A percentile compares a stretch with the other conserved stretches of the same genome.
Conservation (phyloP, 495 filamentous ascomycete species). For the Penicillium cinerascens region DNA sequence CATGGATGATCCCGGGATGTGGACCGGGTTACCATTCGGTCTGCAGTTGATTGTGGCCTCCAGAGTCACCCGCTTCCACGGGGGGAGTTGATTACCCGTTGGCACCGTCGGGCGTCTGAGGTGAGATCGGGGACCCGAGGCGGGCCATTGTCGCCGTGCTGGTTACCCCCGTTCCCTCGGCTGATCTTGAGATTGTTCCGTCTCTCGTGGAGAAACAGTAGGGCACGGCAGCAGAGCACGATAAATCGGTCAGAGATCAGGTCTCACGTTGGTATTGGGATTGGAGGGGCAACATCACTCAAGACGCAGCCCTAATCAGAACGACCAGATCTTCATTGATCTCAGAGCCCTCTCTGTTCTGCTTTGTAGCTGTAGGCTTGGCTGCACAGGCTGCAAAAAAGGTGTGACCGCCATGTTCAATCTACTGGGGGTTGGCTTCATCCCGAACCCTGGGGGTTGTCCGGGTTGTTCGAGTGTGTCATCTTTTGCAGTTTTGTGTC, state of each 20-base stretch:
- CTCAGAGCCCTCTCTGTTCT: not conserved
- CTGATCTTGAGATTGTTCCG: not conserved
- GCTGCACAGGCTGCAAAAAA: not conserved
- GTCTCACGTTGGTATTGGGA: constrained; percentile 7
- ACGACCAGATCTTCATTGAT: constrained; percentile 11
- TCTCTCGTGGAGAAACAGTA: not conserved
- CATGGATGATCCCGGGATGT: constrained; percentile 17
- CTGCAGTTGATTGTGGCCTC: constrained; percentile 10
- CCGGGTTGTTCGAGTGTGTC: not conserved
- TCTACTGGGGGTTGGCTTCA: not conserved
- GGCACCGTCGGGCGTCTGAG: not conserved
- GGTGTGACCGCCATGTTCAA: not conserved
- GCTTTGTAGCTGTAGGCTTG: not conserved
- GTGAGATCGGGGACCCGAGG: not conserved
- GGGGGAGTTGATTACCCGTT: not conserved
- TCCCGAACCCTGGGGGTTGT: not conserved
- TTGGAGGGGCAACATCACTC: not conserved
- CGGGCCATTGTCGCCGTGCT: not conserved
- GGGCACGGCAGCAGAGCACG: constrained; percentile 10
- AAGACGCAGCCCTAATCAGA: constrained; percentile 24
- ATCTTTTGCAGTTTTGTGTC: not conserved
- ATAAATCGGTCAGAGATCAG: constrained; percentile 8
- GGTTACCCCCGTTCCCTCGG: not conserved
- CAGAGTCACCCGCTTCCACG: not conserved
- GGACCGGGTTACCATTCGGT: constrained; percentile 13